Percentiles rank a stretch among this genome's conserved stretches.
Conservation (phyloP, 2,329 filamentous ascomycete genomes). For the Epichloe uncinata region DNA sequence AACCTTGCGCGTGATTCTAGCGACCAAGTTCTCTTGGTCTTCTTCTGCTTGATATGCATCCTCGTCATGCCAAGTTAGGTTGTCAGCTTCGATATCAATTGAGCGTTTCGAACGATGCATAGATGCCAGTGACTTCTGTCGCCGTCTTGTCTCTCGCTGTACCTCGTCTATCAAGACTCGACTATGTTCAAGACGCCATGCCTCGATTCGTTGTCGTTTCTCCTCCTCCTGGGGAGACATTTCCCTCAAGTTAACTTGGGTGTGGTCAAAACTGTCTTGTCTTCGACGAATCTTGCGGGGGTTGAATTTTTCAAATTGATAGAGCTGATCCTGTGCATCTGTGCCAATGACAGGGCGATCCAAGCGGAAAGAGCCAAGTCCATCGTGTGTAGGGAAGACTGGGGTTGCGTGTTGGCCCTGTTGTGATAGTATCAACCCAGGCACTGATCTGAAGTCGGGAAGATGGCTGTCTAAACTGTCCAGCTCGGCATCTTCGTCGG, state of each 20-base stretch:
- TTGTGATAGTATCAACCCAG: constrained; percentile 18
- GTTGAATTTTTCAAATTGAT: constrained; percentile 79
- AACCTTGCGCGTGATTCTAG: constrained; percentile 69
- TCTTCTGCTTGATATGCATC: constrained; percentile 29
- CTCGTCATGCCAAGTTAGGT: constrained; percentile 40
- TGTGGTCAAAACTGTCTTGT: constrained; percentile 39
- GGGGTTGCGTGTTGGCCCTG: constrained; percentile 38
- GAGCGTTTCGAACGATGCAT: constrained; percentile 16
- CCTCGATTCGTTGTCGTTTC: constrained; percentile 72
- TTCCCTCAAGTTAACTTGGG: constrained; percentile 37
- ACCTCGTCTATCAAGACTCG: constrained; percentile 76
- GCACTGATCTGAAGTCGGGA: constrained; percentile 65
- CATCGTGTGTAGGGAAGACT: constrained; percentile 84
- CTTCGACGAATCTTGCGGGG: constrained; percentile 48
- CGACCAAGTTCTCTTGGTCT: constrained; percentile 59
- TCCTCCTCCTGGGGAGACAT: constrained; percentile 53
- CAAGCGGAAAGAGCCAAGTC: constrained; percentile 70
- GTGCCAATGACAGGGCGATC: constrained; percentile 38
- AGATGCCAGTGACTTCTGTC: constrained; percentile 48
- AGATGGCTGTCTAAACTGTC: constrained; percentile 90
- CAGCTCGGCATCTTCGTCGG: constrained; percentile 62
- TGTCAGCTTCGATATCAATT: constrained; percentile 23
- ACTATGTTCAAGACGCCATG: constrained; percentile 87
- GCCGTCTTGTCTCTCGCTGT: constrained; percentile 64
- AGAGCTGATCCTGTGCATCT: constrained; percentile 69